Conservation (phyloP, 2,329 filamentous ascomycete genomes). For the Xylaria sp. region DNA sequence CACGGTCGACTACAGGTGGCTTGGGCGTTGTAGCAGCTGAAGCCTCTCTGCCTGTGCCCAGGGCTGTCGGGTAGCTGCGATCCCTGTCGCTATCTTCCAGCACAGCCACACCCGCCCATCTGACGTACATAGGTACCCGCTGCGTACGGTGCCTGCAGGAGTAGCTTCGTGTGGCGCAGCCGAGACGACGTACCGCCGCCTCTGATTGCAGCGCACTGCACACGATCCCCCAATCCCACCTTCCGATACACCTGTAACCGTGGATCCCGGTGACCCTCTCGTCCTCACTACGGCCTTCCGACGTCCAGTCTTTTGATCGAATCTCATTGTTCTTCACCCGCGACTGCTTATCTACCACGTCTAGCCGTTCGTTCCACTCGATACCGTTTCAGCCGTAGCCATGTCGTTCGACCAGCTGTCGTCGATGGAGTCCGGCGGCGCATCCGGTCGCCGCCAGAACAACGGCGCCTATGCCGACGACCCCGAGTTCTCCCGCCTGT, state of each 20-base stretch:
- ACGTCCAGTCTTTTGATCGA: slow-evolving; percentile 7
- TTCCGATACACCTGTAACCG: neutral
- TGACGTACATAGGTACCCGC: too few relatives aligned
- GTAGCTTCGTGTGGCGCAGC: neutral
- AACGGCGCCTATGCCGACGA: slow-evolving; percentile 76
- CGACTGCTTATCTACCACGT: slow-evolving; percentile 3
- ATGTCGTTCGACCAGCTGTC: slow-evolving; percentile 95
- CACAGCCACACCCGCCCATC: neutral
- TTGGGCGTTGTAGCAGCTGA: neutral
- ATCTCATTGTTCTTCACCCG: slow-evolving; percentile 5
- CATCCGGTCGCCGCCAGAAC: slow-evolving; percentile 59
- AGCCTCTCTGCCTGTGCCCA: too few relatives aligned
- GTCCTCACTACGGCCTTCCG: neutral
- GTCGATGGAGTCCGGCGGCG: slow-evolving; percentile 76
- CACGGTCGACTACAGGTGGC: neutral
- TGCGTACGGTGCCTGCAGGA: neutral
- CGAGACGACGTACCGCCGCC: neutral
- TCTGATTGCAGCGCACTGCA: slow-evolving; percentile 1
- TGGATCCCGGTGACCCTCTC: neutral
- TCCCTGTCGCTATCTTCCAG: neutral
- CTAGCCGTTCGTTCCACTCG: slow-evolving; percentile 6
- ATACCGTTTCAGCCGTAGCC: slow-evolving; percentile 5
- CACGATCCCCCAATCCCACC: slow-evolving; percentile 11
- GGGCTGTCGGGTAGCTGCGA: too few relatives aligned
- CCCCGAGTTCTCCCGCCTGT: slow-evolving; percentile 84